Percentiles rank a stretch among this genome's conserved stretches.
Conservation (phyloP, 495 filamentous ascomycete genomes). For the Lasiosphaeriaceae sp. region DNA sequence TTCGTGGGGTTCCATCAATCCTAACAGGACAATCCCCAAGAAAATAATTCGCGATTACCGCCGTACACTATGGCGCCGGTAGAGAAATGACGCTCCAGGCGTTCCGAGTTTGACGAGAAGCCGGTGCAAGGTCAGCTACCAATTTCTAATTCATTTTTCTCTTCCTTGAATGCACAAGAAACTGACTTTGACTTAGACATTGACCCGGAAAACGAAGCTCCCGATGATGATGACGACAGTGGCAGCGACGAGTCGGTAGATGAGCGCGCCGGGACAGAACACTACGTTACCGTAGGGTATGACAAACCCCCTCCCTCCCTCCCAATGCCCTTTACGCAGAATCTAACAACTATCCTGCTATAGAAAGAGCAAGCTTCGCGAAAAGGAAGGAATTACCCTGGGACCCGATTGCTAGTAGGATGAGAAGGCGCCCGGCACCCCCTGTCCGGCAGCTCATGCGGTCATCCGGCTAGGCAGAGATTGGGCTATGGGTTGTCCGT, state of each 20-base stretch:
- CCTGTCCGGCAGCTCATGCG: no score
- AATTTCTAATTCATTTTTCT: no score
- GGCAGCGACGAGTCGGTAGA: conserved; percentile 53
- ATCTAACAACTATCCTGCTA: background rate
- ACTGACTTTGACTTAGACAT: conserved; percentile 56
- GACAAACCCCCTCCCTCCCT: conserved; percentile 2
- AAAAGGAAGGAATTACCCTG: conserved; percentile 57
- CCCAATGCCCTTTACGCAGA: conserved; percentile 4
- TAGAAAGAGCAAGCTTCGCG: conserved; percentile 82
- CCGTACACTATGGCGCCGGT: conserved; percentile 27
- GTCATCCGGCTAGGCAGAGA: no score
- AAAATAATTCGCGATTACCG: background rate
- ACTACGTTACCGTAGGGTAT: conserved; percentile 81
- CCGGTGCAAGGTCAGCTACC: conserved; percentile 34
- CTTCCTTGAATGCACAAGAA: no score
- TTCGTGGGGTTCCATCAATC: conserved; percentile 12
- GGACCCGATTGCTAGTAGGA: no score
- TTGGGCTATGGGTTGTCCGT: no score
- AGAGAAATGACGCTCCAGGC: conserved; percentile 29
- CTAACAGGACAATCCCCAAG: background rate
- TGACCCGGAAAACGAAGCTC: conserved; percentile 77
- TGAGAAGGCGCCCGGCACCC: no score
- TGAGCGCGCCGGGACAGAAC: conserved; percentile 62
- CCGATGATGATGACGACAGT: conserved; percentile 44
- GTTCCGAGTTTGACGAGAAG: conserved; percentile 39